Conservation (phyloP, 768 basidiomycete species). For the Nevesoporus exiguus region DNA sequence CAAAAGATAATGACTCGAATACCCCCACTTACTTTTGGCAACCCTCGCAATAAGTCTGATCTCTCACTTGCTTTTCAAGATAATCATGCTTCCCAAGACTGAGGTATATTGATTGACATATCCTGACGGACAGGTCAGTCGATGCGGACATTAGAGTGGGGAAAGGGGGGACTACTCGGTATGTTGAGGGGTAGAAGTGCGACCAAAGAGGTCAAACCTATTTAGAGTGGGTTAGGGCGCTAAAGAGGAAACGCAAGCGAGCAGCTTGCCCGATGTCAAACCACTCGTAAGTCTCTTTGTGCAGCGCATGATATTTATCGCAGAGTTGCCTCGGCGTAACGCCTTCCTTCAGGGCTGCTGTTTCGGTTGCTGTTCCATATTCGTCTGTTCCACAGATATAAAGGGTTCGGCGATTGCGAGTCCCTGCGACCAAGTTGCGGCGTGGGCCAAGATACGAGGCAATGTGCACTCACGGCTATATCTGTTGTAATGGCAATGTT, state of each 20-base stretch:
- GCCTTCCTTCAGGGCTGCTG: conserved; percentile 88
- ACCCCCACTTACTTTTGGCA: conserved; percentile 63
- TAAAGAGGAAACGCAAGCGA: not conserved
- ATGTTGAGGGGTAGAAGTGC: conserved; percentile 88
- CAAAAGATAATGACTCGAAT: not conserved
- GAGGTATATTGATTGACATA: conserved; percentile 85
- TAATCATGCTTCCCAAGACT: conserved; percentile 76
- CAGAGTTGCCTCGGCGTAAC: conserved; percentile 77
- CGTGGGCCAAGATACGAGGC: not conserved
- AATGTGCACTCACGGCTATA: conserved; percentile 52
- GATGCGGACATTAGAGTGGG: not conserved
- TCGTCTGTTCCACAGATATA: conserved; percentile 99
- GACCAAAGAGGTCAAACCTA: conserved; percentile 94
- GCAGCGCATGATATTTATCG: conserved; percentile 86
- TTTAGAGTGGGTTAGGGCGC: not conserved
- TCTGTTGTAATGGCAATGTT: conserved; percentile 30
- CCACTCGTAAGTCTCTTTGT: conserved; percentile 94
- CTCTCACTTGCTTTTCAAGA: conserved; percentile 79
- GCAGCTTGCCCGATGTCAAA: conserved; percentile 82
- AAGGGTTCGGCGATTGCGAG: conserved; percentile 83
- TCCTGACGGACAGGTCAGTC: conserved; percentile 43
- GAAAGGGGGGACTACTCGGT: conserved; percentile 59
- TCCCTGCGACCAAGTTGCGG: conserved; percentile 34
- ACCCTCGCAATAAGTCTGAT: conserved; percentile 94
- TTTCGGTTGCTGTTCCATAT: conserved; percentile 99